Percentiles rank a stretch among this genome's conserved stretches.
phyloP scores from a whole-genome alignment of 352 stramenopile genomes.

The Thraustochytrium sp. region DNA sequence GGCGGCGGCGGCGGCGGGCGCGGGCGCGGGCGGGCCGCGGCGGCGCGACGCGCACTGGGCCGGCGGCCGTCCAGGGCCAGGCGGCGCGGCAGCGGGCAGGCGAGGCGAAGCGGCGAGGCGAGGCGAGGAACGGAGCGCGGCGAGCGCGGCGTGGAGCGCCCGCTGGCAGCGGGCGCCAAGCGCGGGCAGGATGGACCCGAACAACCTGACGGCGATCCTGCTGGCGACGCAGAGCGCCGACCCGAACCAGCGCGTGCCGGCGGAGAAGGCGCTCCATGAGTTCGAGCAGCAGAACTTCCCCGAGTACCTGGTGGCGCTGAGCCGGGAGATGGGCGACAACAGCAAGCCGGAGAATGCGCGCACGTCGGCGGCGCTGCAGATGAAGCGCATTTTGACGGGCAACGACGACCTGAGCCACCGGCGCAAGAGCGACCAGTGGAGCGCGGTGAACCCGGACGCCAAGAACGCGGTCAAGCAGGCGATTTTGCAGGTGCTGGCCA shows the following conservation, averaged over 20 bases:
- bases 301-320: background rate
- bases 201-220: slow-evolving; percentile 23
- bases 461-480: slow-evolving; percentile 6
- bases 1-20: no score
- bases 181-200: background rate
- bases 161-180: no score
- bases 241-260: background rate
- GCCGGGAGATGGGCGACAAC: background rate
- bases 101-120: no score
- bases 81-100: no score
- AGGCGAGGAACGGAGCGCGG: no score
- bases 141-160: no score
- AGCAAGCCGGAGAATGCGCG: background rate
- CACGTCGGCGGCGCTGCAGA: background rate
- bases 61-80: no score
- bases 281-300: slow-evolving; percentile 16
- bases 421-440: slow-evolving; percentile 5
- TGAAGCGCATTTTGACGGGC: slow-evolving; percentile 26
- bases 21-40: no score
- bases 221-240: background rate
- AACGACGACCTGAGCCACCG: background rate
- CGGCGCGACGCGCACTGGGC: no score
- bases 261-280: slow-evolving; percentile 1
- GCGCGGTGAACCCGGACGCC: background rate
- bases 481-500: background rate